phyloP scores from a whole-genome alignment of 176 grass and related monocot species.

The Lolium rigidum region DNA sequence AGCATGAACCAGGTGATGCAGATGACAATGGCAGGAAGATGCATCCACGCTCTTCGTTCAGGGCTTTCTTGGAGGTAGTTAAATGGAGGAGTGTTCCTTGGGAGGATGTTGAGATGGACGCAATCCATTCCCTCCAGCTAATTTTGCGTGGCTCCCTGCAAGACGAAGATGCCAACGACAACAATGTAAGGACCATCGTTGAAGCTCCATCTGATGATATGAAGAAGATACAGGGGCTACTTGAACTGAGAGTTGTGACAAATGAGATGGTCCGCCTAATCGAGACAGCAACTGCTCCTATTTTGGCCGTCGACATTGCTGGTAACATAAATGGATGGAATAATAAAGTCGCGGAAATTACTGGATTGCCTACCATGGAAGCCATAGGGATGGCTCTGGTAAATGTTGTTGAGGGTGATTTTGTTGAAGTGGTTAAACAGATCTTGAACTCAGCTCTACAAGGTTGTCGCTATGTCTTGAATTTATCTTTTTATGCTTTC shows the following conservation, averaged over 20 bases:
- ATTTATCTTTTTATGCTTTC: constrained; percentile 4
- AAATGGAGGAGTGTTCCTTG: constrained; percentile 94
- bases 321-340: constrained; percentile 96
- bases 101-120: constrained; percentile 99
- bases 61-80: constrained; percentile 94
- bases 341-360: constrained; percentile 80
- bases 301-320: constrained; percentile 79
- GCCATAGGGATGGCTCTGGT: constrained; percentile 82
- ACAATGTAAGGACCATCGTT: constrained; percentile 67
- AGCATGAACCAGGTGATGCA: constrained; percentile 63
- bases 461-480: constrained; percentile 54
- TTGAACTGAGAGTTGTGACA: constrained; percentile 83
- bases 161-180: constrained; percentile 65
- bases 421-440: constrained; percentile 75
- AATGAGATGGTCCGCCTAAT: constrained; percentile 96
- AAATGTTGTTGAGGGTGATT: constrained; percentile 75
- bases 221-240: constrained; percentile 71
- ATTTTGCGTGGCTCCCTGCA: constrained; percentile 83
- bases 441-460: constrained; percentile 73
- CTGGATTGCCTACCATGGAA: constrained; percentile 75
- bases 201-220: constrained; percentile 71
- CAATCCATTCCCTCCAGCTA: constrained; percentile 96
- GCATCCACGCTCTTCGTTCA: constrained; percentile 96
- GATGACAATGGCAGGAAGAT: constrained; percentile 76
- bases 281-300: constrained; percentile 87